Base-by-base conservation (phyloP, 257 asterid genomes). In the Ligustrum vulgare region DNA sequence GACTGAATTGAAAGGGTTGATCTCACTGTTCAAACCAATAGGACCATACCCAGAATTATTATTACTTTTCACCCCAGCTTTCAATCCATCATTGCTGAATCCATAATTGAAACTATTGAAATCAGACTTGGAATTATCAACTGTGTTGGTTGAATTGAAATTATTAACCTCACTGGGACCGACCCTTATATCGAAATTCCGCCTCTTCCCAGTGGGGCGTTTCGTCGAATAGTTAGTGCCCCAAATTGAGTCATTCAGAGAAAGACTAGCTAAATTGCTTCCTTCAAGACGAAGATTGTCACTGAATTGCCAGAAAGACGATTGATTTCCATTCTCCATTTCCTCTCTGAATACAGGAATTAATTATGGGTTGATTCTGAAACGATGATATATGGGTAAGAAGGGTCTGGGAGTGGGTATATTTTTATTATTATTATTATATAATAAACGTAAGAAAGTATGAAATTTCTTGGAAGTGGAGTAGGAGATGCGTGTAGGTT, bases 181-280 rank as follows among this genome's bases (percentile, higher is more conserved):
- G 76, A 80, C 92, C 22, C 93, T 86, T 81, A 93, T 87, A 79
- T 95, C 97, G 62, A 89, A 93, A 80, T 95, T 95, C 63, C 96
- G 91, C 51, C 97, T 83, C 67, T 87, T 89, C 76, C 82, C 94
- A 8, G 91, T 85, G 18, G 88, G 82, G 32, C 91, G 89, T 82
- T 88, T 91, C 56, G 91, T 69, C 0, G 82, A 76, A 83, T 86
- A 85, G 28, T 85, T 88, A 18, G 77, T 82, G 89, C 97, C 89
- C 99, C 99, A 95, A 71, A 95, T 95, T 2, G 98, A 91, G 71
- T 95, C 99, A 49, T 91, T 93, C 39, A 95, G 80, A 4, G 97
- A 93, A 3, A 95, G 91, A 83, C 86, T 84, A 1, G 91, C 82
- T 13, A 94, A 80, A 32, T 33, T 85, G 81, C 75, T 82, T 32